A percentile compares a stretch with the other conserved stretches of the same genome.
These are phyloP conservation scores for Cadophora malorum DNA, from an alignment of 2,329 filamentous ascomycete genomes.

Conservation along the genomic window DNA sequence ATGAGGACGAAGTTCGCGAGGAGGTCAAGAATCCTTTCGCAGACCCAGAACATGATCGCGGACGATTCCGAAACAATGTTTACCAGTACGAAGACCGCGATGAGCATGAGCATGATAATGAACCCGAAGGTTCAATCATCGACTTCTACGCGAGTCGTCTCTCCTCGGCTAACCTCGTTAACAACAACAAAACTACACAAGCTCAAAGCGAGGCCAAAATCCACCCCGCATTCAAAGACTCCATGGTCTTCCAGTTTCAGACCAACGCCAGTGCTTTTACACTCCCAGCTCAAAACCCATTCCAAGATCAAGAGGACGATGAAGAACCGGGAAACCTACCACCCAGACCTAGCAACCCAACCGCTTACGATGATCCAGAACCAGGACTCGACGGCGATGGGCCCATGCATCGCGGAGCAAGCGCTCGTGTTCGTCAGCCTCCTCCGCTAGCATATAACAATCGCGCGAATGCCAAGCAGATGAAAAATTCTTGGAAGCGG, in stretches of 20 bases:
- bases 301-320: neutral
- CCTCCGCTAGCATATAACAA: slow-evolving; percentile 9
- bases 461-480: neutral
- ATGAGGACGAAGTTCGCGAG: too few species aligned
- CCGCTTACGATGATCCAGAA: slow-evolving; percentile 11
- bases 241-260: slow-evolving; percentile 12
- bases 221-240: slow-evolving; percentile 29
- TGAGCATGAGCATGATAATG: slow-evolving; percentile 17
- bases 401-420: slow-evolving; percentile 8
- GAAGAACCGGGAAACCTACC: neutral
- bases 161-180: neutral
- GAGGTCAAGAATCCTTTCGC: neutral
- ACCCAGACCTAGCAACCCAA: slow-evolving; percentile 11
- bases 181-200: neutral
- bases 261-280: neutral
- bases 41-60: neutral
- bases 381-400: neutral
- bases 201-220: slow-evolving; percentile 18
- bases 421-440: neutral
- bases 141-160: slow-evolving; percentile 21
- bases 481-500: neutral
- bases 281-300: neutral
- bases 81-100: slow-evolving; percentile 18
- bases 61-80: neutral
- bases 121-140: slow-evolving; percentile 35